Percentiles rank a stretch among this genome's conserved stretches.
Conservation (phyloP, 2,329 filamentous ascomycete species). For the Incumbomyces lentus region DNA sequence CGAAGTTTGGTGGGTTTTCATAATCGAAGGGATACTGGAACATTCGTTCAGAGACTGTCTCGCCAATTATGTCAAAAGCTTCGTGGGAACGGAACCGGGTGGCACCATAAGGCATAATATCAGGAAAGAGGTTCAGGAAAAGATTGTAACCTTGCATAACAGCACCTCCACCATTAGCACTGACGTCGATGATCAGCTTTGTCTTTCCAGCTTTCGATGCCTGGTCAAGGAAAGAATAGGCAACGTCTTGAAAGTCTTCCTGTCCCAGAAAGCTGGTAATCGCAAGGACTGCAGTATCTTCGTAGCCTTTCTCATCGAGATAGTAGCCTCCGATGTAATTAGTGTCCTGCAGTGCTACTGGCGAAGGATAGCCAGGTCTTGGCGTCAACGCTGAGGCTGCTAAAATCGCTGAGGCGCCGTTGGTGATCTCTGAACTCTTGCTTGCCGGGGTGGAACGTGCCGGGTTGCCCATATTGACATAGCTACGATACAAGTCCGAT, state of each 20-base stretch:
- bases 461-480: conserved; percentile 13
- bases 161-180: conserved; percentile 49
- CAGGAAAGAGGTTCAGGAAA: conserved; percentile 46
- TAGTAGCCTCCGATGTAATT: conserved; percentile 37
- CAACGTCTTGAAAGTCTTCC: conserved; percentile 15
- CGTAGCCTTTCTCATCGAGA: conserved; percentile 29
- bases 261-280: conserved; percentile 30
- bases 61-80: conserved; percentile 34
- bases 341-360: conserved; percentile 26
- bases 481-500: conserved; percentile 30
- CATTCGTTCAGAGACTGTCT: conserved; percentile 2
- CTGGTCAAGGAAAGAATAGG: conserved; percentile 34
- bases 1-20: conserved; percentile 16
- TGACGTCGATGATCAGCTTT: conserved; percentile 53
- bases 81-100: conserved; percentile 44
- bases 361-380: conserved; percentile 27
- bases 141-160: conserved; percentile 37
- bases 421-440: not conserved
- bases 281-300: conserved; percentile 39
- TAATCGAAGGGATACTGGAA: conserved; percentile 18
- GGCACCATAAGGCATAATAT: conserved; percentile 39
- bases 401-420: conserved; percentile 1
- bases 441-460: not conserved
- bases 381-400: conserved; percentile 1
- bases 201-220: conserved; percentile 40